Evolutionary conservation across 106 monocot species (phyloP).

Genomic region (Dactylorhiza incarnata): DNA sequence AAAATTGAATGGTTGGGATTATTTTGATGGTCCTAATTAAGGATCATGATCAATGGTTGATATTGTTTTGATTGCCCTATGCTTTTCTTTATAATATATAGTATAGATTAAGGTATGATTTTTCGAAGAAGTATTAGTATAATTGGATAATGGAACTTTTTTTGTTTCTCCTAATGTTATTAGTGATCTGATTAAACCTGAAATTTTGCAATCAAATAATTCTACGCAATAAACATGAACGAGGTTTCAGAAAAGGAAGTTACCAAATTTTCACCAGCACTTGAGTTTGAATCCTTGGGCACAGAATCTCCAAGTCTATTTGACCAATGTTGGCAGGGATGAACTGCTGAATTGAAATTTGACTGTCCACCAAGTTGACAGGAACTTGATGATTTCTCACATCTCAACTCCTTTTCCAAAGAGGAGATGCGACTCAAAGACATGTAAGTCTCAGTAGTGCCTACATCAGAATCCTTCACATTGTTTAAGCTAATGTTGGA

Average conservation of each 20-base stretch:
- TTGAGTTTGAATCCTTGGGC: background rate
- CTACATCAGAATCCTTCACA: background rate
- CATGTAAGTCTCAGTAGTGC: background rate
- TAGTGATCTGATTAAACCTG: too few species aligned
- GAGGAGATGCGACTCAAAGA: background rate
- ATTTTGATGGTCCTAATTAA: too few species aligned
- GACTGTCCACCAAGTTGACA: background rate
- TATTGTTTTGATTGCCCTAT: too few species aligned
- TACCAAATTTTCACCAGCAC: conserved; percentile 1
- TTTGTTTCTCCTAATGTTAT: too few species aligned
- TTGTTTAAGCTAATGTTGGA: background rate
- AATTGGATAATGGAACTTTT: too few species aligned
- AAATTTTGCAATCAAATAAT: too few species aligned
- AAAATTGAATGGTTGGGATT: too few species aligned
- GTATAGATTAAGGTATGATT: too few species aligned
- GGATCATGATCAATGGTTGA: too few species aligned
- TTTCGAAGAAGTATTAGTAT: too few species aligned
- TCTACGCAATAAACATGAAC: background rate
- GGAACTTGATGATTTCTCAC: background rate
- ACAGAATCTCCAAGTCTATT: background rate
- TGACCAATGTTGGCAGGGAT: too few species aligned
- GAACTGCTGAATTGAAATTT: background rate
- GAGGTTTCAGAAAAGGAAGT: background rate
- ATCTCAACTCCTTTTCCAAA: background rate
- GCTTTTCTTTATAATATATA: too few species aligned